Percentiles rank a stretch among this genome's conserved stretches.
Conservation (phyloP, 1,284 basidiomycete genomes). For the Moesziomyces parantarcticus region DNA sequence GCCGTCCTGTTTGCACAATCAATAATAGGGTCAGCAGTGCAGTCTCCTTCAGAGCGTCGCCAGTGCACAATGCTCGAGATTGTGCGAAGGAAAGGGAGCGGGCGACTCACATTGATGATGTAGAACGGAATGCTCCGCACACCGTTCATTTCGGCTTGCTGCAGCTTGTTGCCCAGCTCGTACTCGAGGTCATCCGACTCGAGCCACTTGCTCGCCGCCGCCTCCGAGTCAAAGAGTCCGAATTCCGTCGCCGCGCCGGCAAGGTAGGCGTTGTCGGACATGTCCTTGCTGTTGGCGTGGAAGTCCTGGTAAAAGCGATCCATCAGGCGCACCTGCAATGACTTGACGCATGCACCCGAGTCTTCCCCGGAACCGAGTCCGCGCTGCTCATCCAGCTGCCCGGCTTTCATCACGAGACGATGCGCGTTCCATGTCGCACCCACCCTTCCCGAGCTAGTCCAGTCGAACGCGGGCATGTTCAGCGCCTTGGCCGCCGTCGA, state of each 20-base stretch:
- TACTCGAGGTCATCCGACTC: conserved; percentile 48
- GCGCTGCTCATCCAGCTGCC: conserved; percentile 33
- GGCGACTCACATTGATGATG: conserved; percentile 50
- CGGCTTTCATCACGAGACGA: conserved; percentile 40
- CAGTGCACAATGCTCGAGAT: no score
- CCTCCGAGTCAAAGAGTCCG: conserved; percentile 20
- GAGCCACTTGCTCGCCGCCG: conserved; percentile 45
- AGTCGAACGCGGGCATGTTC: conserved; percentile 38
- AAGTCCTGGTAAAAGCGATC: conserved; percentile 43
- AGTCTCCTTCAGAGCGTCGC: no score
- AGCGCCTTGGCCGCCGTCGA: conserved; percentile 28
- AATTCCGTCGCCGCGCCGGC: conserved; percentile 33
- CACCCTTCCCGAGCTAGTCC: conserved; percentile 43
- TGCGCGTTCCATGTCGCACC: conserved; percentile 55
- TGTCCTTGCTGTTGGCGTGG: conserved; percentile 34
- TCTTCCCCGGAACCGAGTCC: conserved; percentile 8
- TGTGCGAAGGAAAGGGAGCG: background rate
- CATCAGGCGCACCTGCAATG: conserved; percentile 35
- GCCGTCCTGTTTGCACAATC: conserved; percentile 27
- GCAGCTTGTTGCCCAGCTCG: conserved; percentile 44
- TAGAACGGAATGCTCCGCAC: conserved; percentile 51
- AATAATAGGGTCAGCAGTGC: background rate
- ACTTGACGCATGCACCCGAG: conserved; percentile 9
- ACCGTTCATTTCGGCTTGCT: conserved; percentile 54
- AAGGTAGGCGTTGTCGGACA: conserved; percentile 40